Conservation (phyloP, 768 basidiomycete genomes). For the Boletus vinaceobasis region DNA sequence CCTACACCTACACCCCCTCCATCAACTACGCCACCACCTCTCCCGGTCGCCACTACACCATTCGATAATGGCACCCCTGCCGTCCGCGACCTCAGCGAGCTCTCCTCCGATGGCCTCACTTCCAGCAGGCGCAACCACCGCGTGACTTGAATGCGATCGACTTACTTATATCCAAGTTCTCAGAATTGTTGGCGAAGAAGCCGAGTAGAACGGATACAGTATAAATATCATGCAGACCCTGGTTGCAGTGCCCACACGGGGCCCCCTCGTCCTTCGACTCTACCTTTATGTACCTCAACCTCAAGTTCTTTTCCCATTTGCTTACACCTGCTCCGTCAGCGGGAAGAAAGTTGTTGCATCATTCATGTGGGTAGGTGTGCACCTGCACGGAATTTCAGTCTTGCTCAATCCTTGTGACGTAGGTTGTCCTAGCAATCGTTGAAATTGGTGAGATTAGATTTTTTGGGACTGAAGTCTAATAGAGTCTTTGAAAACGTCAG, state of each 20-base stretch:
- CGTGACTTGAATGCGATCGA: neutral
- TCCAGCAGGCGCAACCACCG: conserved; percentile 64
- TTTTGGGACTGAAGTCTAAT: too few species aligned
- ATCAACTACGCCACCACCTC: conserved; percentile 51
- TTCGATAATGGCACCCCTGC: conserved; percentile 65
- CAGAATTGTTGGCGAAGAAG: conserved; percentile 32
- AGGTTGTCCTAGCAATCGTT: neutral
- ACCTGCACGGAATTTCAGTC: too few species aligned
- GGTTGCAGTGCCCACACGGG: conserved; percentile 2
- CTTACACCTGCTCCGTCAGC: neutral
- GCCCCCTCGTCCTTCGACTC: conserved; percentile 12
- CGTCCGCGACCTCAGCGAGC: conserved; percentile 68
- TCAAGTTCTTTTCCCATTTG: neutral
- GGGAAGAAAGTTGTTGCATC: neutral
- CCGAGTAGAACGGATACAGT: conserved; percentile 49
- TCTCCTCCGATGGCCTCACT: conserved; percentile 67
- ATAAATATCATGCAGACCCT: conserved; percentile 12
- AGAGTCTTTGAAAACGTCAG: neutral
- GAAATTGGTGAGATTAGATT: too few species aligned
- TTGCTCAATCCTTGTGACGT: neutral
- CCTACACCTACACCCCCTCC: conserved; percentile 52
- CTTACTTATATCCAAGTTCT: conserved; percentile 51
- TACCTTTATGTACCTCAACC: conserved; percentile 5
- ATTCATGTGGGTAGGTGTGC: neutral
- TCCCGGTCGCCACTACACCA: conserved; percentile 63